Conservation (phyloP, 1,284 basidiomycete genomes). For the Sporisorium reilianum region DNA sequence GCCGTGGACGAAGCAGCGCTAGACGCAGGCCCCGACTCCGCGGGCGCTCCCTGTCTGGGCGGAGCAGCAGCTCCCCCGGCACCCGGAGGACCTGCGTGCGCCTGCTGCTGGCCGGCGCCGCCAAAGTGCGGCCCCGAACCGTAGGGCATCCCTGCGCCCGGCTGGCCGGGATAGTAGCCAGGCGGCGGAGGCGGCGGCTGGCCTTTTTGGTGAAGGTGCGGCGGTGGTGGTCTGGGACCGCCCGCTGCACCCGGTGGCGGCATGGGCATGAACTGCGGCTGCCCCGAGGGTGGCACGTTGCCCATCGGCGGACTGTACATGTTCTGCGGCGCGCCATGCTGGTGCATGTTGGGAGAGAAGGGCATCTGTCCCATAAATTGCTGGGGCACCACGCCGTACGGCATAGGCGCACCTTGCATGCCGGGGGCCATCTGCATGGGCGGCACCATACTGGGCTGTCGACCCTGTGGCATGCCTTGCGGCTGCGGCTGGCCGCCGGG, state of each 20-base stretch:
- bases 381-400: slow-evolving; percentile 49
- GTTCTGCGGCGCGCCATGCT: slow-evolving; percentile 50
- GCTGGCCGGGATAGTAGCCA: slow-evolving; percentile 30
- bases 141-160: slow-evolving; percentile 22
- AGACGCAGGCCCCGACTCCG: slow-evolving; percentile 27
- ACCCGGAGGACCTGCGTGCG: slow-evolving; percentile 17
- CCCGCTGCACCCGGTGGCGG: slow-evolving; percentile 43
- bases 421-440: slow-evolving; percentile 44
- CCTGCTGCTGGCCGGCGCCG: slow-evolving; percentile 18
- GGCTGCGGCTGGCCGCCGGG: slow-evolving; percentile 41
- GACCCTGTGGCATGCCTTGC: slow-evolving; percentile 33
- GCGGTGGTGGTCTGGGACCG: slow-evolving; percentile 42
- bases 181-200: slow-evolving; percentile 22
- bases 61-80: slow-evolving; percentile 16
- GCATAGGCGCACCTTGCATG: slow-evolving; percentile 44
- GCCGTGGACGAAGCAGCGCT: slow-evolving; percentile 43
- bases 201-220: slow-evolving; percentile 41
- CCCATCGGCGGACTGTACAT: slow-evolving; percentile 65
- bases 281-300: slow-evolving; percentile 32
- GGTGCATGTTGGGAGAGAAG: slow-evolving; percentile 58
- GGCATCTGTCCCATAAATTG: slow-evolving; percentile 59
- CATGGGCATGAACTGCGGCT: slow-evolving; percentile 51
- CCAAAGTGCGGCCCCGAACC: slow-evolving; percentile 30
- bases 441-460: slow-evolving; percentile 36
- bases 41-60: slow-evolving; percentile 11